Evolutionary conservation across 345 rosid genomes (phyloP), one percentile per base, ranked within the genome.

Genomic region (Stellera chamaejasme): DNA sequence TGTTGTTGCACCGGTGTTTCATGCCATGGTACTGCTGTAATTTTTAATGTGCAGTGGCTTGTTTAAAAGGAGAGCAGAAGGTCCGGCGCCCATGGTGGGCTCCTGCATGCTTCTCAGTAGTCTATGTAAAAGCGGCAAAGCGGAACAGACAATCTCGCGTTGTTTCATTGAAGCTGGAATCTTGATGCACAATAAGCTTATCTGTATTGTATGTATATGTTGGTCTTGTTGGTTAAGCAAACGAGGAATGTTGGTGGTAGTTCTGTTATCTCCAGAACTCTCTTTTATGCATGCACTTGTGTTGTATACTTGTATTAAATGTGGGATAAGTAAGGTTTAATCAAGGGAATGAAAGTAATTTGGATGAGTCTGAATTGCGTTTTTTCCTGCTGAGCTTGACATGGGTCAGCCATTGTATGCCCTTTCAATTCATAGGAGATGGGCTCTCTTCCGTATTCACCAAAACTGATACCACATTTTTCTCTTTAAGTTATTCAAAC

Each of bases 21-120:
- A 8, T 32, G 39, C 9, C 5, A 8, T 32, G 39, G 9, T 32
- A 32, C 39, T 32, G 7, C 9, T 8, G 23, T 23, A 54, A 23
- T 42, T 53, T 55, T 13, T 19, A 46, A 63, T 60, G 26, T 55
- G 13, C 77, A 93, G 97, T 92, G 80, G 98, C 98, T 52, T 92
- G 98, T 73, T 77, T 92, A 72, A 92, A 92, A 72, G 98, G 98
- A 45, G 98, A 92, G 62, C 98, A 92, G 66, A 86, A 84, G 54
- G 93, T 92, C 45, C 82, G 90, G 63, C 74, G 93, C 53, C 98
- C 98, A 55, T 92, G 98, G 98, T 92, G 98, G 98, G 98, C 93
- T 13, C 96, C 98, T 3, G 77, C 98, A 13, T 92, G 96, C 75
- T 82, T 92, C 25, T 85, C 96, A 0, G 74, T 76, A 66, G 73